These are phyloP conservation scores for Huntiella bhutanensis DNA, from an alignment of 2,329 filamentous ascomycete species.

Conservation along the genomic window DNA sequence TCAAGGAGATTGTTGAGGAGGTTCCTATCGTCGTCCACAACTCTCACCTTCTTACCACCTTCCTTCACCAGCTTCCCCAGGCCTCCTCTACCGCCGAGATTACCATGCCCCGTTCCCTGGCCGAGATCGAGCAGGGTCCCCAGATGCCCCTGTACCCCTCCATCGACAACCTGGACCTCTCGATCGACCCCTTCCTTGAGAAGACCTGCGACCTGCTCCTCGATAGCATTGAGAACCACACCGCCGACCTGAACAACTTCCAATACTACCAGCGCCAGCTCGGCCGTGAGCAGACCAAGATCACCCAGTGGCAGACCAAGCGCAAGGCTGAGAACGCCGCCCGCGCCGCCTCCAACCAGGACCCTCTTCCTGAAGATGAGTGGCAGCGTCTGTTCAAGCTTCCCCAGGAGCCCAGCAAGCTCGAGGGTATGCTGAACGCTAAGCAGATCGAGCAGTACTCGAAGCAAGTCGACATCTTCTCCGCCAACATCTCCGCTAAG, in stretches of 20 bases:
- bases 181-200: conserved; percentile 93
- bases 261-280: conserved; percentile 90
- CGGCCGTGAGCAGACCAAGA: conserved; percentile 87
- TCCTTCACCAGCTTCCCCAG: conserved; percentile 76
- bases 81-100: conserved; percentile 37
- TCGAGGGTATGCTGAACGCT: conserved; percentile 88
- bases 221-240: conserved; percentile 92
- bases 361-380: conserved; percentile 82
- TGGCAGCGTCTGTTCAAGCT: conserved; percentile 98
- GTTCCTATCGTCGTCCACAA: conserved; percentile 83
- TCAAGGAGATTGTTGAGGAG: conserved; percentile 85
- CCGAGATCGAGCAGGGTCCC: conserved; percentile 53
- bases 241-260: conserved; percentile 98
- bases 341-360: conserved; percentile 69
- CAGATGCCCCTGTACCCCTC: conserved; percentile 62
- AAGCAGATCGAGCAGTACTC: conserved; percentile 96
- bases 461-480: conserved; percentile 91
- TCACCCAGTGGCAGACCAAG: conserved; percentile 90
- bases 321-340: conserved; percentile 88
- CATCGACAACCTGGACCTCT: conserved; percentile 74
- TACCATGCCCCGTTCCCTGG: conserved; percentile 58
- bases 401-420: conserved; percentile 75
- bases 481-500: conserved; percentile 78
- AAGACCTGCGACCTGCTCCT: conserved; percentile 94
- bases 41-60: conserved; percentile 88